Evolutionary conservation across 2,329 filamentous ascomycete genomes (phyloP), one percentile per base, ranked within the genome.

Genomic region (Pseudopyricularia cyperi): DNA sequence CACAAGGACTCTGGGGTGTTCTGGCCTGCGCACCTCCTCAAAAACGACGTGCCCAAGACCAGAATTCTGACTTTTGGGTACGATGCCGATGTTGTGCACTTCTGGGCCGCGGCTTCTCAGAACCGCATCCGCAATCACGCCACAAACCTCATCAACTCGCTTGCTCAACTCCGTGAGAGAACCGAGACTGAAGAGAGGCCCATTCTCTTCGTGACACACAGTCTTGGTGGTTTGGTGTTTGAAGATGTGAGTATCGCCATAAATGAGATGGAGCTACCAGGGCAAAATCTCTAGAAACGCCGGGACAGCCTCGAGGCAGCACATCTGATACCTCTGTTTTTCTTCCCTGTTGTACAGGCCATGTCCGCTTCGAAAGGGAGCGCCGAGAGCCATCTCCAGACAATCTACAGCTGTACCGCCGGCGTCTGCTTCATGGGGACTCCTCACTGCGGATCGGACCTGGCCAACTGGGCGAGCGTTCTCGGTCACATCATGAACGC

Each of bases 31-130:
- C 55, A 56, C 0, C 57, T 71, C 19, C 60, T 71, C 0, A 60
- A 66, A 1, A 19, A 46, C 0, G 57, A 60, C 51, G 53, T 70
- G 30, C 46, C 52, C 1, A 61, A 54, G 1, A 64, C 65, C 17
- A 64, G 68, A 14, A 58, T 71, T 4, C 60, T 71, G 19, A 67
- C 66, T 0, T 71, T 63, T 30, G 69, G 69, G 15, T 72, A 72
- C 54, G 62, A 68, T 32, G 63, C 63, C n/a, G 62, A 66, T 24
- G 50, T 66, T 0, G 56, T 55, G n/a, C 33, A 35, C 33, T 35
- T 35, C 15, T 35, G 33, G 33, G 33, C 33, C 12, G 33, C 33
- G 33, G 57, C 59, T 12, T 57, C 58, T 14, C 46, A 53, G 5
- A 63, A 63, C 35, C 52, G 61, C 24, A 56, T 67, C 22, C 48